Evolutionary conservation across 768 basidiomycete species (phyloP).

Genomic region (Leccinum disarticulatum): DNA sequence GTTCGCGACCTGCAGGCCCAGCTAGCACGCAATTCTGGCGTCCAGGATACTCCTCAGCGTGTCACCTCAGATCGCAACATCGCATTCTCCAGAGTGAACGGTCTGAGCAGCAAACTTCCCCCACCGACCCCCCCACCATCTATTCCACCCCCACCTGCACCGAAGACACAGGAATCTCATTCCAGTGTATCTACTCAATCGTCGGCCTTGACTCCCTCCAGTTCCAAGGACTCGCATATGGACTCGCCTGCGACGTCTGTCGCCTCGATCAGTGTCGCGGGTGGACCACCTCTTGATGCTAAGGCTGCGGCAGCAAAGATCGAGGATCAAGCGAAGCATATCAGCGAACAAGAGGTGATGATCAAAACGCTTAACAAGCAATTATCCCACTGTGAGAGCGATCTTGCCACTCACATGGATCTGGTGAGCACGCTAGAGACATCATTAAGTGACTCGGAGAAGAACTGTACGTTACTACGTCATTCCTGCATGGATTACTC

Average conservation of each 20-base stretch:
- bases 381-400: conserved; percentile 87
- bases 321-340: conserved; percentile 71
- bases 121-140: conserved; percentile 84
- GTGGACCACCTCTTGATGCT: conserved; percentile 43
- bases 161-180: conserved; percentile 50
- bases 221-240: conserved; percentile 66
- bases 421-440: conserved; percentile 81
- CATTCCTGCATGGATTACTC: conserved; percentile 2
- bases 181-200: conserved; percentile 62
- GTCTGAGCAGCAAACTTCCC: conserved; percentile 73
- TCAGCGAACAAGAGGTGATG: conserved; percentile 87
- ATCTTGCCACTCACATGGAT: conserved; percentile 90
- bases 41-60: conserved; percentile 47
- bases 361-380: conserved; percentile 94
- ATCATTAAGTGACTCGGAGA: conserved; percentile 88
- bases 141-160: conserved; percentile 79
- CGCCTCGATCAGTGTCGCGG: conserved; percentile 41
- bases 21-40: conserved; percentile 49
- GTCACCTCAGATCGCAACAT: conserved; percentile 51
- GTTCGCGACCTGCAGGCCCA: conserved; percentile 81
- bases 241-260: conserved; percentile 71
- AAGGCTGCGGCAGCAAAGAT: conserved; percentile 54
- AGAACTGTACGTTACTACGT: conserved; percentile 67
- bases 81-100: conserved; percentile 56
- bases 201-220: conserved; percentile 54